phyloP scores from a whole-genome alignment of 2,329 filamentous ascomycete species.

The Periconia sp. region DNA sequence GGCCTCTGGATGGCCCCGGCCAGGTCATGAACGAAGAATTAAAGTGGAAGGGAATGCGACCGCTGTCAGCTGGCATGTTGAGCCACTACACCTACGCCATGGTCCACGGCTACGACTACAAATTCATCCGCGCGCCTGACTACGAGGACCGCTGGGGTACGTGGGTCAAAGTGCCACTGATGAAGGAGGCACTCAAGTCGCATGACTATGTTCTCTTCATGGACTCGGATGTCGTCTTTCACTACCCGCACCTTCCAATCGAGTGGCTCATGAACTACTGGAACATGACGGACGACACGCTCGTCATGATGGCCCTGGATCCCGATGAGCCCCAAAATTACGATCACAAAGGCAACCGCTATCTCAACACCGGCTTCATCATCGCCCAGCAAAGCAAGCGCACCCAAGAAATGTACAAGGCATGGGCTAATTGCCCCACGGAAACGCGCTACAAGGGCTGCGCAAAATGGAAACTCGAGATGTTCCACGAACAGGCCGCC shows the following conservation, averaged over 20 bases:
- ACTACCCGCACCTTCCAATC: slow-evolving; percentile 54
- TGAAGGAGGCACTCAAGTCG: slow-evolving; percentile 49
- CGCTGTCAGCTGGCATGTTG: slow-evolving; percentile 46
- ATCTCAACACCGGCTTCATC: slow-evolving; percentile 54
- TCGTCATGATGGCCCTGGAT: slow-evolving; percentile 56
- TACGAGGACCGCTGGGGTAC: slow-evolving; percentile 52
- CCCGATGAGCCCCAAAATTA: slow-evolving; percentile 51
- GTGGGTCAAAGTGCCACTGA: slow-evolving; percentile 58
- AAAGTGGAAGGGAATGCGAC: slow-evolving; percentile 46
- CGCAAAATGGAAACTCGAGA: slow-evolving; percentile 41
- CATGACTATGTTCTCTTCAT: slow-evolving; percentile 56
- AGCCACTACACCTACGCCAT: slow-evolving; percentile 48
- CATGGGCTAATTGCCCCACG: slow-evolving; percentile 46
- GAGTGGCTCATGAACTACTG: slow-evolving; percentile 60
- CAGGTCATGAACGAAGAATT: slow-evolving; percentile 45
- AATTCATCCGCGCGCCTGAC: slow-evolving; percentile 52
- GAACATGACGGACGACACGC: slow-evolving; percentile 53
- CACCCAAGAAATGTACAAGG: slow-evolving; percentile 46
- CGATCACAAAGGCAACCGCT: slow-evolving; percentile 48
- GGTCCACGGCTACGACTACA: slow-evolving; percentile 59
- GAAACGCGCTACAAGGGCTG: slow-evolving; percentile 44
- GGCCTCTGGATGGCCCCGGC: slow-evolving; percentile 39
- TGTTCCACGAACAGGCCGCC: slow-evolving; percentile 47
- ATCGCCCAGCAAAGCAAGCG: slow-evolving; percentile 49
- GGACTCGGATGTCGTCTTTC: slow-evolving; percentile 58